Evolutionary conservation across 257 asterid genomes (phyloP), one percentile per base, ranked within the genome.

Genomic region (Solanum virginianum): DNA sequence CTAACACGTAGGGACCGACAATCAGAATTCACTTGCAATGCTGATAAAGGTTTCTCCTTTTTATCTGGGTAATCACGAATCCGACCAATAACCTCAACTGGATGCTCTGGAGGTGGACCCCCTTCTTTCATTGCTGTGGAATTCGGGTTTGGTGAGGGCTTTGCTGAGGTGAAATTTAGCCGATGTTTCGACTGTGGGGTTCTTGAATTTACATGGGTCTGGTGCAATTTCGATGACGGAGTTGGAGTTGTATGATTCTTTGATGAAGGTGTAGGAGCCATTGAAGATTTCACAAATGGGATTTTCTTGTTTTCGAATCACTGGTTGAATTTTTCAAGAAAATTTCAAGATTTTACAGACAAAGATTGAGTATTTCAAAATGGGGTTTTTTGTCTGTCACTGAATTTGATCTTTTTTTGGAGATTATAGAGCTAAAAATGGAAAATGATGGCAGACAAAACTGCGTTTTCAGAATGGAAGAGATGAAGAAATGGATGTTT

Each of bases 51-150:
- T 14, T 51, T 22, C 66, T 70, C 86, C 69, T 88, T 95, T n/a
- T 83, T 90, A 41, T 95, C 99, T 0, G 97, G 95, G 83, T 89
- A 88, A 84, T 96, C 96, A 0, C 99, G 91, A 65, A 96, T 93
- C 49, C 99, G 72, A 1, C 98, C 97, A 1, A 96, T 89, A 2
- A 96, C 99, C 85, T 96, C 99, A 13, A 96, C 99, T 0, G 98
- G 99, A 81, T 96, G 99, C 87, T 96, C 98, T 0, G 96, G 83
- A 5, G 92, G 87, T 7, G 83, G 80, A 5, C 29, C 79, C 24
- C 53, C 72, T 26, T 86, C 88, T 24, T 17, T 80, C 63, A 41
- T 68, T n/a, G 88, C 85, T 17, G 88, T 45, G 3, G 85, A 63
- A 54, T 71, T 81, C 10, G 83, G 92, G 71, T 45, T 87, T 47